Evolutionary conservation across 2,329 filamentous ascomycete species (phyloP).

Genomic region (Coniochaeta sp.): DNA sequence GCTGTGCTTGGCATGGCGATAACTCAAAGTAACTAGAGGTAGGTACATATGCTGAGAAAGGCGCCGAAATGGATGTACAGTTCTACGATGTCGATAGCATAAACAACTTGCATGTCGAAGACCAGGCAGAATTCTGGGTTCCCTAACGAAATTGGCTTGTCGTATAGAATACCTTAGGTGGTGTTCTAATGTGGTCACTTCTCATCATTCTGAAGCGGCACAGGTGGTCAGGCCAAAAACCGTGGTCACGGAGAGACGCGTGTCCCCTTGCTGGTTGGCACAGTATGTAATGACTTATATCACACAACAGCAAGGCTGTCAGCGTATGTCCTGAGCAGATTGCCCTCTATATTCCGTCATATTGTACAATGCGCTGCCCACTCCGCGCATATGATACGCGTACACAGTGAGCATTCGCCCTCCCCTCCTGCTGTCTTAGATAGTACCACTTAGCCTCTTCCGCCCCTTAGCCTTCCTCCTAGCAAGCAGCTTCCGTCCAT

Average conservation of each 20-base stretch:
- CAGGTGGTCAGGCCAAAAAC: too few relatives aligned
- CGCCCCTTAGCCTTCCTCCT: conserved; percentile 47
- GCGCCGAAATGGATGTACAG: too few relatives aligned
- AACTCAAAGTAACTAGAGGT: too few relatives aligned
- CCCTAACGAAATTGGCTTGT: too few relatives aligned
- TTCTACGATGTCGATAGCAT: too few relatives aligned
- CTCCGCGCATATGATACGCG: background rate
- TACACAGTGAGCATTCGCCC: background rate
- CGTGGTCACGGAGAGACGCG: background rate
- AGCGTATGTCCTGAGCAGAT: background rate
- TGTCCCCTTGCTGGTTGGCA: background rate
- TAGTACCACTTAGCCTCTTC: conserved; percentile 29
- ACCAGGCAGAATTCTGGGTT: too few relatives aligned
- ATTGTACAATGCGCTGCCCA: background rate
- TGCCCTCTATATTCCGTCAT: background rate
- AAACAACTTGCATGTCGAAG: too few relatives aligned
- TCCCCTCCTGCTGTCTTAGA: background rate
- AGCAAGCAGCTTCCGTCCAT: conserved; percentile 44
- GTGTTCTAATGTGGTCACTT: too few relatives aligned
- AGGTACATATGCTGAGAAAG: too few relatives aligned
- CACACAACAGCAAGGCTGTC: background rate
- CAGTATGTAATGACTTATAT: background rate
- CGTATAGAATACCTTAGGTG: too few relatives aligned
- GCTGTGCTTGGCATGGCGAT: too few relatives aligned
- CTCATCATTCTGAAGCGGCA: too few relatives aligned